Conservation (phyloP, 371 early-diverging fungal species). For the Zopfochytrium polystomum region DNA sequence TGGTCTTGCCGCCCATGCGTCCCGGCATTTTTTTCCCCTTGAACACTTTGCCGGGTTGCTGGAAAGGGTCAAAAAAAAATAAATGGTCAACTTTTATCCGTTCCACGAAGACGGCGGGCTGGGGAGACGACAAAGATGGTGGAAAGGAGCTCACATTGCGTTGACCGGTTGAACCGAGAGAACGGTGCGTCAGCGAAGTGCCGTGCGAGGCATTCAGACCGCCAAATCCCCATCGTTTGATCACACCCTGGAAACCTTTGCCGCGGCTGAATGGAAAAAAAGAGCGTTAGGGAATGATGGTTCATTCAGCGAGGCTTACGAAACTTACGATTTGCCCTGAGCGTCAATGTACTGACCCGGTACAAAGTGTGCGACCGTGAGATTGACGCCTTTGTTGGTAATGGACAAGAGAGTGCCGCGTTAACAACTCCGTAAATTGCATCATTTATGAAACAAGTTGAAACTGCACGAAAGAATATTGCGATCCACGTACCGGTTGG, state of each 20-base stretch:
- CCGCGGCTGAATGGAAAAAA: constrained; percentile 74
- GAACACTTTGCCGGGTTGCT: constrained; percentile 84
- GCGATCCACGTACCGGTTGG: constrained; percentile 60
- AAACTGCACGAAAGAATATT: neutral
- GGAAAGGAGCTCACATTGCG: no score
- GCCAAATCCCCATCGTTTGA: constrained; percentile 94
- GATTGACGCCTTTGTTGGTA: constrained; percentile 52
- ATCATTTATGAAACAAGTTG: neutral
- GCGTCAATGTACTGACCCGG: constrained; percentile 94
- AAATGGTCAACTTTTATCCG: constrained; percentile 3
- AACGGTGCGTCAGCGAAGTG: constrained; percentile 86
- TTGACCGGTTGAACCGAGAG: constrained; percentile 92
- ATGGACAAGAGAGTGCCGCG: neutral
- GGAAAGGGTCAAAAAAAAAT: constrained; percentile 18
- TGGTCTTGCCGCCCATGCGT: constrained; percentile 83
- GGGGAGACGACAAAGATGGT: no score
- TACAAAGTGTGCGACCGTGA: constrained; percentile 86
- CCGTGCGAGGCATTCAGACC: constrained; percentile 94
- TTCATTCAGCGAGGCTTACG: neutral
- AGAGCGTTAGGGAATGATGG: no score
- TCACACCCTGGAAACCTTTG: constrained; percentile 95
- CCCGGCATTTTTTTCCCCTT: constrained; percentile 98
- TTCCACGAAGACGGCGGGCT: no score
- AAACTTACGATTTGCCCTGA: constrained; percentile 70
- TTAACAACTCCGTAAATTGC: neutral